These are phyloP conservation scores for Pezicula rhizophila DNA, from an alignment of 2,329 filamentous ascomycete genomes.

Conservation along the genomic window DNA sequence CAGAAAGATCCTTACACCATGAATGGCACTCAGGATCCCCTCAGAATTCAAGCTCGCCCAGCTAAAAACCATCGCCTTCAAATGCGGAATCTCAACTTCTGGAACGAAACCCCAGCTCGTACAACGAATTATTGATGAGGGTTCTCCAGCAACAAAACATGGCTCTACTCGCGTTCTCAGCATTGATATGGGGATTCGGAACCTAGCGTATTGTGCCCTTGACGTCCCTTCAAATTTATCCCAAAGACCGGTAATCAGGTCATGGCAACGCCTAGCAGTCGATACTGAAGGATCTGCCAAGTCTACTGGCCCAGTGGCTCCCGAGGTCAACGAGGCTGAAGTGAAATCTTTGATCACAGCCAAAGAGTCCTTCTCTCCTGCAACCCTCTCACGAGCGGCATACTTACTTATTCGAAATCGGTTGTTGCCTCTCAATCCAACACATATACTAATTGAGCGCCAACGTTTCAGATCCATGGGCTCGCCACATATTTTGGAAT, in stretches of 20 bases:
- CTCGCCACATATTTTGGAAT: slow-evolving; percentile 63
- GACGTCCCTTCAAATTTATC: slow-evolving; percentile 14
- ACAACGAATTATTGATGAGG: slow-evolving; percentile 40
- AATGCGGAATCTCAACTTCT: slow-evolving; percentile 51
- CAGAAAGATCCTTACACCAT: slow-evolving; percentile 10
- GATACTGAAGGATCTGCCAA: not conserved
- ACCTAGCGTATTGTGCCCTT: slow-evolving; percentile 69
- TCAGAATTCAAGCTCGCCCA: slow-evolving; percentile 41
- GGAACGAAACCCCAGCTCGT: slow-evolving; percentile 54
- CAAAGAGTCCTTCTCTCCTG: slow-evolving; percentile 45
- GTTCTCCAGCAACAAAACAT: slow-evolving; percentile 18
- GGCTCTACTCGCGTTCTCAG: slow-evolving; percentile 51
- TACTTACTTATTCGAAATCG: slow-evolving; percentile 44
- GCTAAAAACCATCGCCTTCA: slow-evolving; percentile 52
- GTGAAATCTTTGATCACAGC: slow-evolving; percentile 17
- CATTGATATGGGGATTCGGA: slow-evolving; percentile 80
- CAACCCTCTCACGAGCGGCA: slow-evolving; percentile 47
- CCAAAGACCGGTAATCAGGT: slow-evolving; percentile 13
- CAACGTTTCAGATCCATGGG: slow-evolving; percentile 60
- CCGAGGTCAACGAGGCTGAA: slow-evolving; percentile 14
- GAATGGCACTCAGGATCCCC: slow-evolving; percentile 25
- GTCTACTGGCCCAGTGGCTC: slow-evolving; percentile 15
- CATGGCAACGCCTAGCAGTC: slow-evolving; percentile 25
- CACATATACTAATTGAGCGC: slow-evolving; percentile 63
- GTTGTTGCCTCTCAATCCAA: slow-evolving; percentile 48